Evolutionary conservation across 768 basidiomycete species (phyloP).

Genomic region (Amyloporia xantha): DNA sequence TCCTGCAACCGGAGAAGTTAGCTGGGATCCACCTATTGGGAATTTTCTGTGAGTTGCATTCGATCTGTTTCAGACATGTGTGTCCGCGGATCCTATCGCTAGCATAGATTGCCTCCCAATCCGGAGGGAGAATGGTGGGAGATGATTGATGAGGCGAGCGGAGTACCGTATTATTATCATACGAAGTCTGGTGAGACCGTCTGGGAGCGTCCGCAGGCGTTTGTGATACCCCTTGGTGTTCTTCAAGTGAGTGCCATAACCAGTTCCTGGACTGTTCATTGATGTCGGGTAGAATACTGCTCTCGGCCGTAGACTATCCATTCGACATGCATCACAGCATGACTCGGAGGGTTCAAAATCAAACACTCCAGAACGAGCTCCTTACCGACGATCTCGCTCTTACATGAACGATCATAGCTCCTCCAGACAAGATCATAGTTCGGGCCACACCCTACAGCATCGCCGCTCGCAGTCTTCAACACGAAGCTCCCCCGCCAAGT

Average conservation of each 20-base stretch:
- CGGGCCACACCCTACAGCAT: conserved; percentile 6
- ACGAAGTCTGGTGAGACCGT: conserved; percentile 87
- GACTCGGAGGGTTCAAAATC: conserved; percentile 4
- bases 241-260: conserved; percentile 54
- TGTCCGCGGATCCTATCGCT: no score
- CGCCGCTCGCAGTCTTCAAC: conserved; percentile 22
- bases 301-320: conserved; percentile 61
- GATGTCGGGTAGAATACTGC: conserved; percentile 51
- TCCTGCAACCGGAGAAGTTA: conserved; percentile 85
- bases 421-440: neutral
- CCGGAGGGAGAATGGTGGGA: conserved; percentile 96
- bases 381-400: conserved; percentile 21
- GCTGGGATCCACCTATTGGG: conserved; percentile 89
- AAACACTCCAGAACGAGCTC: conserved; percentile 6
- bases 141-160: conserved; percentile 75
- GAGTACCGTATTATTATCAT: conserved; percentile 90
- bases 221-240: conserved; percentile 86
- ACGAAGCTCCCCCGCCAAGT: conserved; percentile 14
- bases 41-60: conserved; percentile 67
- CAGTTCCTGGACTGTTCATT: neutral
- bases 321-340: conserved; percentile 10
- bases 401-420: conserved; percentile 15
- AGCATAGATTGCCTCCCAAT: conserved; percentile 71
- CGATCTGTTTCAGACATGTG: neutral
- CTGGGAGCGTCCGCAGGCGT: conserved; percentile 86